Conservation (phyloP, 495 filamentous ascomycete species). For the Parmelia sp. region DNA sequence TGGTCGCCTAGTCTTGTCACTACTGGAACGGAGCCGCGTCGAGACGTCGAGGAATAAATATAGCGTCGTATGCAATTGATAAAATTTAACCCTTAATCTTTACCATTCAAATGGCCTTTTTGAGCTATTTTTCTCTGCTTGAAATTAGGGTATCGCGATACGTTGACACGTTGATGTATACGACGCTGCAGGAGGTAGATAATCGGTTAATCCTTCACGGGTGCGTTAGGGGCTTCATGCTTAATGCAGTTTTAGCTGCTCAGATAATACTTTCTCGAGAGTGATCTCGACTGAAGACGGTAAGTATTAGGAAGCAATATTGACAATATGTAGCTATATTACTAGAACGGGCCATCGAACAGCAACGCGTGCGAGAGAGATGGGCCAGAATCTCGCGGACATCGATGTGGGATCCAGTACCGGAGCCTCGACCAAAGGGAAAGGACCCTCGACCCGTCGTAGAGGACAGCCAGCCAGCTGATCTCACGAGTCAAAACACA, state of each 20-base stretch:
- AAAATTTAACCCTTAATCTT: too few relatives aligned
- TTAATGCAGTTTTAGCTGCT: slow-evolving; percentile 77
- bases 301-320: not conserved
- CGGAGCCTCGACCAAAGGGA: slow-evolving; percentile 33
- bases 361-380: slow-evolving; percentile 27
- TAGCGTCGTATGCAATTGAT: too few relatives aligned
- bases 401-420: slow-evolving; percentile 31
- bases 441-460: slow-evolving; percentile 45
- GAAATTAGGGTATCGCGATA: too few relatives aligned
- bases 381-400: slow-evolving; percentile 41
- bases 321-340: slow-evolving; percentile 47
- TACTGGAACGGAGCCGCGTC: too few relatives aligned
- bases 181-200: slow-evolving; percentile 90
- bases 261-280: slow-evolving; percentile 60
- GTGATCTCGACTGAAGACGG: not conserved
- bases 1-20: too few relatives aligned
- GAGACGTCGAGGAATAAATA: too few relatives aligned
- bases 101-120: too few relatives aligned
- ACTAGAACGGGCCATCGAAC: slow-evolving; percentile 78
- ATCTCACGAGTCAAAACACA: not conserved
- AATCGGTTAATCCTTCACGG: slow-evolving; percentile 95
- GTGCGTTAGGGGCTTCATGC: slow-evolving; percentile 77
- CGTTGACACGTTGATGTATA: too few relatives aligned
- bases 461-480: slow-evolving; percentile 34
- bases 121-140: too few relatives aligned